phyloP scores from a whole-genome alignment of 208 protist species.

The Wallacemonas sp. region DNA sequence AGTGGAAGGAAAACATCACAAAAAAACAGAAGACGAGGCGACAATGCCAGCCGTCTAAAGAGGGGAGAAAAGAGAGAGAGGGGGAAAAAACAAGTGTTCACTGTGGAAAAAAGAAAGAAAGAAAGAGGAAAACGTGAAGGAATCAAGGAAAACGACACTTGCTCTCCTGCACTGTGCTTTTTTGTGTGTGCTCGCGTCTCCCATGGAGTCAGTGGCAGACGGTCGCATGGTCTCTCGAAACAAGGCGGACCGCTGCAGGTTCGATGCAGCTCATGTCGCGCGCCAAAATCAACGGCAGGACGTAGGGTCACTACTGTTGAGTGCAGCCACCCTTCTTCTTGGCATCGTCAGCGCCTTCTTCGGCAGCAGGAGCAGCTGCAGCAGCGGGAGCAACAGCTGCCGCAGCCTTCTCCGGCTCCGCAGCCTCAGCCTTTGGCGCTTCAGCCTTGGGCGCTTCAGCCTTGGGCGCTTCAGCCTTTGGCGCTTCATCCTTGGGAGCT shows the following conservation, averaged over 20 bases:
- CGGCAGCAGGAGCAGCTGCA: neutral
- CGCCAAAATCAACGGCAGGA: neutral
- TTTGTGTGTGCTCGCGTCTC: no score
- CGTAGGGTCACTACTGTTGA: neutral
- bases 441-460: slow-evolving; percentile 8
- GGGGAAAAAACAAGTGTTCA: slow-evolving; percentile 6
- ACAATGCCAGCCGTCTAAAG: neutral
- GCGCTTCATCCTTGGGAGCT: neutral
- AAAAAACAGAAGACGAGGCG: neutral
- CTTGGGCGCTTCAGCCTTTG: slow-evolving; percentile 10
- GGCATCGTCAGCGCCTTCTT: neutral
- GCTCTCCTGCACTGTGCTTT: no score
- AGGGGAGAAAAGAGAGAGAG: neutral
- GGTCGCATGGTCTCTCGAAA: no score
- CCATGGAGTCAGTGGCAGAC: no score
- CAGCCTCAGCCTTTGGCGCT: slow-evolving; percentile 2
- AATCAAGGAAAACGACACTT: neutral
- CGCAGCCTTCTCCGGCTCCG: neutral
- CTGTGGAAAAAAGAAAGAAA: neutral
- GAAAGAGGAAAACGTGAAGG: slow-evolving; percentile 10
- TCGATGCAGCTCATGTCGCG: neutral
- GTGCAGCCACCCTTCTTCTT: slow-evolving; percentile 7
- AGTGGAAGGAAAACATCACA: neutral
- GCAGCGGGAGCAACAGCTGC: no score
- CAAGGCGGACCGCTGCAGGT: neutral